These are phyloP conservation scores for Purpureocillium takamizusanense DNA, from an alignment of 2,329 filamentous ascomycete species.

Conservation along the genomic window DNA sequence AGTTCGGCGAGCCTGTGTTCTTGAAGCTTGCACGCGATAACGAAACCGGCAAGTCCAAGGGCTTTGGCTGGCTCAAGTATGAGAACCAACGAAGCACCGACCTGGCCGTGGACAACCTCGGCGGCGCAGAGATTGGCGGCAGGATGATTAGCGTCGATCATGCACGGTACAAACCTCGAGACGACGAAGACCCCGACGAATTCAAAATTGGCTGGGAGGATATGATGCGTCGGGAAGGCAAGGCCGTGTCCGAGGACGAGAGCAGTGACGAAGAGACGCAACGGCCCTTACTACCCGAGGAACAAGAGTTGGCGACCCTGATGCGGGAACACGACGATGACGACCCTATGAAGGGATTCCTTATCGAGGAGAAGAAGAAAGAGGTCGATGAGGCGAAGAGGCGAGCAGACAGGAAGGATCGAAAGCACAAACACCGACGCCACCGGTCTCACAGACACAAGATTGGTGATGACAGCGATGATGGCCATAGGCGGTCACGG, in stretches of 20 bases:
- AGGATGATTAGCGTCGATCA: slow-evolving; percentile 83
- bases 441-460: slow-evolving; percentile 32
- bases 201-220: slow-evolving; percentile 51
- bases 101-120: slow-evolving; percentile 90
- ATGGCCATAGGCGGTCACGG: slow-evolving; percentile 22
- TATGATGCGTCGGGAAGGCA: slow-evolving; percentile 43
- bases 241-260: slow-evolving; percentile 32
- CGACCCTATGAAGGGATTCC: slow-evolving; percentile 90
- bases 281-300: slow-evolving; percentile 67
- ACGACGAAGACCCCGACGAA: slow-evolving; percentile 62
- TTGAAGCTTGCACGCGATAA: slow-evolving; percentile 90
- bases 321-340: slow-evolving; percentile 83
- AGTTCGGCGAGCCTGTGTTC: slow-evolving; percentile 91
- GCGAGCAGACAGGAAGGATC: slow-evolving; percentile 37
- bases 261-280: slow-evolving; percentile 37
- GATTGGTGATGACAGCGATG: slow-evolving; percentile 18
- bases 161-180: slow-evolving; percentile 79
- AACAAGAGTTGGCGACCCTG: slow-evolving; percentile 67
- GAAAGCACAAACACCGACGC: slow-evolving; percentile 36
- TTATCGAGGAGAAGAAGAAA: slow-evolving; percentile 86
- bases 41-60: slow-evolving; percentile 89
- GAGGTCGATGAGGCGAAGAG: slow-evolving; percentile 65
- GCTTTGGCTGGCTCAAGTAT: slow-evolving; percentile 95
- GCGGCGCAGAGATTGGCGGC: slow-evolving; percentile 75
- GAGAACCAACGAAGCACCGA: slow-evolving; percentile 96